A percentile compares a stretch with the other conserved stretches of the same genome.
Conservation (phyloP, 2,329 filamentous ascomycete species). For the Aspergillus fumigatiaffinis region DNA sequence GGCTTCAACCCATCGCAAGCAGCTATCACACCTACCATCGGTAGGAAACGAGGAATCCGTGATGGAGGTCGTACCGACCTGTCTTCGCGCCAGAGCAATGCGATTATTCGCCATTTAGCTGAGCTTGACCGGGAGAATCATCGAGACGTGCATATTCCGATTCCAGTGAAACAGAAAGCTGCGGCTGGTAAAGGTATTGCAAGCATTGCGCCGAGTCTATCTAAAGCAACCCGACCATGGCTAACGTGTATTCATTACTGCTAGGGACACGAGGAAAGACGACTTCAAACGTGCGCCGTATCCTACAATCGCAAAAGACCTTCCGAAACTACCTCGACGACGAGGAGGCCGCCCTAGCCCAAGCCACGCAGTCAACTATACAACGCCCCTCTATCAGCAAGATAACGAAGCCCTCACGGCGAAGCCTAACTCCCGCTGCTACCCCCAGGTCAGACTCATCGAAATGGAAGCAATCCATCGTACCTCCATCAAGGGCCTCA, state of each 20-base stretch:
- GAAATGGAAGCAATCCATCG: constrained; percentile 18
- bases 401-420: constrained; percentile 22
- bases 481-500: constrained; percentile 4
- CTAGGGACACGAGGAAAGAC: constrained; percentile 38
- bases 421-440: constrained; percentile 26
- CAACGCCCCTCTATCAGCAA: constrained; percentile 16
- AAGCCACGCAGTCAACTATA: constrained; percentile 14
- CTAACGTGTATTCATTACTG: constrained; percentile 2
- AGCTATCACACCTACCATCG: constrained; percentile 49
- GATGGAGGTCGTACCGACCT: constrained; percentile 60
- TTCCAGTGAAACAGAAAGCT: constrained; percentile 55
- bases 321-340: constrained; percentile 51
- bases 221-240: background rate
- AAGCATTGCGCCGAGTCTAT: background rate
- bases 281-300: constrained; percentile 45
- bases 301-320: constrained; percentile 47
- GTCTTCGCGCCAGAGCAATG: constrained; percentile 76
- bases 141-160: constrained; percentile 65
- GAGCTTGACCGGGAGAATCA: constrained; percentile 78
- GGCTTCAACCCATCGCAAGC: constrained; percentile 55
- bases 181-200: constrained; percentile 38
- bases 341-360: constrained; percentile 43
- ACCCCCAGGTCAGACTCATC: constrained; percentile 8
- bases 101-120: constrained; percentile 74
- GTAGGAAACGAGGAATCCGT: constrained; percentile 68